A percentile compares a stretch with the other conserved stretches of the same genome.
Conservation (phyloP, 2,329 filamentous ascomycete species). For the Penicillium sp. region DNA sequence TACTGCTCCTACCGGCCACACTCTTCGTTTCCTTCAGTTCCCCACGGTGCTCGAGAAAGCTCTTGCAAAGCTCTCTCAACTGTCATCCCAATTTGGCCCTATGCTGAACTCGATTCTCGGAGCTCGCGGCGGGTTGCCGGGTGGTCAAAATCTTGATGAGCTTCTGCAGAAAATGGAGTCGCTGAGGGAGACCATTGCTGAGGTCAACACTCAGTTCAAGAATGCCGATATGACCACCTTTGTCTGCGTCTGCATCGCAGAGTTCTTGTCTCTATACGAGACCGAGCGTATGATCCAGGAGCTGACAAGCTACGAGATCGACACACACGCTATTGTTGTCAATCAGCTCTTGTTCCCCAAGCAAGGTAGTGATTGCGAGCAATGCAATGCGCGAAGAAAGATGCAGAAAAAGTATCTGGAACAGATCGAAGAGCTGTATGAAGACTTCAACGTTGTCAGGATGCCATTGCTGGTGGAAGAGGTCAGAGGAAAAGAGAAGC, state of each 20-base stretch:
- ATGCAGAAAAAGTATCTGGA: slow-evolving; percentile 99
- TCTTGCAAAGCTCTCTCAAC: slow-evolving; percentile 92
- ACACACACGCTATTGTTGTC: slow-evolving; percentile 96
- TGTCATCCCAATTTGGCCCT: slow-evolving; percentile 92
- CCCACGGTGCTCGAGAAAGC: slow-evolving; percentile 98
- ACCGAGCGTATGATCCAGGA: slow-evolving; percentile 99
- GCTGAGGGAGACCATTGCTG: slow-evolving; percentile 86
- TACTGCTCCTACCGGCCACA: slow-evolving; percentile 96
- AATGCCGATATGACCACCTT: slow-evolving; percentile 94
- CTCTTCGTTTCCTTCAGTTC: slow-evolving; percentile 97
- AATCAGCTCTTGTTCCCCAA: slow-evolving; percentile 96
- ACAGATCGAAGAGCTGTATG: slow-evolving; percentile 97
- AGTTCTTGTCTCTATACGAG: slow-evolving; percentile 96
- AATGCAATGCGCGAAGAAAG: slow-evolving; percentile 91
- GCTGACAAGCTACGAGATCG: slow-evolving; percentile 87
- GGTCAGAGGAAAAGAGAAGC: slow-evolving; percentile 89
- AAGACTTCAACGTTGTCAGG: slow-evolving; percentile 98
- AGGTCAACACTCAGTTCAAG: slow-evolving; percentile 99
- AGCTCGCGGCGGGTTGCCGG: slow-evolving; percentile 75
- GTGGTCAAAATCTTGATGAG: slow-evolving; percentile 90
- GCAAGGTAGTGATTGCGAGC: slow-evolving; percentile 82
- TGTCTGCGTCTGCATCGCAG: slow-evolving; percentile 96
- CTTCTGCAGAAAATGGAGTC: slow-evolving; percentile 94
- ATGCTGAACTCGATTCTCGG: slow-evolving; percentile 94
- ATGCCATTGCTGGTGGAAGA: slow-evolving; percentile 97